Evolutionary conservation across 441 rosid species (phyloP).

Genomic region (Croton setiger): DNA sequence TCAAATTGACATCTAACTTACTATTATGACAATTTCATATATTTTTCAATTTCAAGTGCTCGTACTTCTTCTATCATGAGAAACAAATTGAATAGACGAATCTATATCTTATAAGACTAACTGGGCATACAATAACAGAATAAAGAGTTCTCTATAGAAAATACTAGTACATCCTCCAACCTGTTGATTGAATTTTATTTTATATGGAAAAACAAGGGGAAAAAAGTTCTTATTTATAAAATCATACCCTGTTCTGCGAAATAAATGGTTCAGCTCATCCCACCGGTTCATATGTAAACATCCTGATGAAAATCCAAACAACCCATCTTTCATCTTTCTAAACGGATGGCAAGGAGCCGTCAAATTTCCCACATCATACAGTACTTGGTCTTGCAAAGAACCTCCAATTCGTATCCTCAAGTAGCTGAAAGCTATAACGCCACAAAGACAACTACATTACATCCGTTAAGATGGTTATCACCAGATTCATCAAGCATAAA

Average conservation of each 20-base stretch:
- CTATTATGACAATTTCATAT: no score
- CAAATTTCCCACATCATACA: slow-evolving; percentile 62
- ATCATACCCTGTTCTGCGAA: slow-evolving; percentile 63
- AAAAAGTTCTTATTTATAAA: slow-evolving; percentile 11
- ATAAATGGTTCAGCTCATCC: slow-evolving; percentile 72
- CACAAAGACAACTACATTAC: slow-evolving; percentile 12
- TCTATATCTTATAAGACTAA: no score
- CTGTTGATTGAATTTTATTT: slow-evolving; percentile 1
- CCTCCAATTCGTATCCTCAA: slow-evolving; percentile 95
- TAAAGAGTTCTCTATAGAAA: background rate
- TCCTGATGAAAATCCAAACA: slow-evolving; percentile 93
- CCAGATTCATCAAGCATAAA: slow-evolving; percentile 16
- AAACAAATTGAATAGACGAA: no score
- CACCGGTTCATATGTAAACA: slow-evolving; percentile 88
- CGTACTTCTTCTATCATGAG: no score
- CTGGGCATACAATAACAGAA: no score
- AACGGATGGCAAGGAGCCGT: slow-evolving; percentile 77
- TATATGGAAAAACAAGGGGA: background rate
- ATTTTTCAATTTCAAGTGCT: no score
- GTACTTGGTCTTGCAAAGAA: slow-evolving; percentile 90
- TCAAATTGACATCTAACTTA: no score
- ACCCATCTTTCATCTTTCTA: slow-evolving; percentile 47
- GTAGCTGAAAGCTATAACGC: slow-evolving; percentile 57
- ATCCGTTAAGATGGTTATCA: background rate
- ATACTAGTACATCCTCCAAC: background rate